Percentiles rank a stretch among this genome's conserved stretches.
phyloP scores from a whole-genome alignment of 371 early-diverging fungal species.

The Lichtheimia hyalospora region DNA sequence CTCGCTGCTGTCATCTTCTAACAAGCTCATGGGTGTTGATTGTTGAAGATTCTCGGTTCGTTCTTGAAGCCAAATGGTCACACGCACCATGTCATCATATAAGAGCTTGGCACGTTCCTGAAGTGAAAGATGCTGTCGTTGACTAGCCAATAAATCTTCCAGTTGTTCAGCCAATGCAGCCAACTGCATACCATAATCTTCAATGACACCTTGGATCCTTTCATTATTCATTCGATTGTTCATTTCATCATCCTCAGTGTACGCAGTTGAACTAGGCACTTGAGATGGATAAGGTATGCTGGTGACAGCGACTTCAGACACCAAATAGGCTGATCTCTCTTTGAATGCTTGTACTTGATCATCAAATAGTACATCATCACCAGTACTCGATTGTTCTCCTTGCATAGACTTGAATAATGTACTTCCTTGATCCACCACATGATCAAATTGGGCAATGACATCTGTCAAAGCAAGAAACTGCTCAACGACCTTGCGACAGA shows the following conservation, averaged over 20 bases:
- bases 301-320: constrained; percentile 26
- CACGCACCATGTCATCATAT: constrained; percentile 41
- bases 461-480: constrained; percentile 35
- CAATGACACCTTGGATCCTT: constrained; percentile 17
- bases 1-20: constrained; percentile 22
- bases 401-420: constrained; percentile 14
- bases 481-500: constrained; percentile 27
- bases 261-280: background rate
- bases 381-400: background rate
- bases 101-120: constrained; percentile 37
- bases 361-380: constrained; percentile 16
- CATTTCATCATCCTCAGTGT: constrained; percentile 18
- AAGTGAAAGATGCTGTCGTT: constrained; percentile 37
- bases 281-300: constrained; percentile 31
- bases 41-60: constrained; percentile 9
- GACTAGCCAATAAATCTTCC: constrained; percentile 32
- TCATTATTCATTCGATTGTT: constrained; percentile 15
- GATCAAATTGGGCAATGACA: constrained; percentile 17
- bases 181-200: constrained; percentile 21
- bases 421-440: constrained; percentile 20
- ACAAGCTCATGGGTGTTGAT: constrained; percentile 31
- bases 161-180: constrained; percentile 31
- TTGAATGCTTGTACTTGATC: constrained; percentile 34
- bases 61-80: constrained; percentile 47
- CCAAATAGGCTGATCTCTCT: constrained; percentile 34